Base-by-base conservation (phyloP, 306 rosid genomes). In the Dalbergia cultrata region DNA sequence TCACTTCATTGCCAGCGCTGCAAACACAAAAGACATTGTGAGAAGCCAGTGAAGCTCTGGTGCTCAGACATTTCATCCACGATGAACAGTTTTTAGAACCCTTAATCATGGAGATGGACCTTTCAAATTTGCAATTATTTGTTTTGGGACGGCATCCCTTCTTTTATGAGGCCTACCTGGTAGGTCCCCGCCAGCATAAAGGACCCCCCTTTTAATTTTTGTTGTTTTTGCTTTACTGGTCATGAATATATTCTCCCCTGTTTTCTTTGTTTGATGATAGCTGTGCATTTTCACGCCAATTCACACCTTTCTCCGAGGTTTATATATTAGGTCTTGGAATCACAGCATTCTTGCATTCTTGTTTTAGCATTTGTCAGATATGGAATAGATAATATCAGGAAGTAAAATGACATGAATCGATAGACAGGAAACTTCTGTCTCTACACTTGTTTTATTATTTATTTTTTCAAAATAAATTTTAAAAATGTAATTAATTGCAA, bases 111-210 rank as follows among this genome's bases (percentile, higher is more conserved):
- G 61, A 75, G 61, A 71, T 75, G 79, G 81, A 69, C 52, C 79
- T 70, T 13, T 80, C 82, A 76, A 39, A 61, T 56, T 70, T 71
- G 76, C 82, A 84, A 76, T 80, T 64, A 85, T 80, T 63, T 76
- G 33, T 22, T 37, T 18, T 70, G 26, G 74, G 84, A 70, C 80
- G 79, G 79, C 76, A 75, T 54, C 65, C 56, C 41, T 44, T 59
- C 10, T 63, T 77, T 76, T 26, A 80, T 69, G 41, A 18, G 33
- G 58, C 67, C 57, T 69, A 11, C 14, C 18, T 5, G 39, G 79
- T 75, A 80, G 81, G 87, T 63, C 80, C 85, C 77, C 49, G n/a
- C 61, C 66, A 33, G 9, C 81, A 52, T 74, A 37, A 37, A 54
- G 14, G 50, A 53, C 1, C 6, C 59, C 53, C 45, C 16, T 72